Evolutionary conservation across 345 rosid genomes (phyloP), one percentile per base, ranked within the genome.

Genomic region (Kernera saxatilis): DNA sequence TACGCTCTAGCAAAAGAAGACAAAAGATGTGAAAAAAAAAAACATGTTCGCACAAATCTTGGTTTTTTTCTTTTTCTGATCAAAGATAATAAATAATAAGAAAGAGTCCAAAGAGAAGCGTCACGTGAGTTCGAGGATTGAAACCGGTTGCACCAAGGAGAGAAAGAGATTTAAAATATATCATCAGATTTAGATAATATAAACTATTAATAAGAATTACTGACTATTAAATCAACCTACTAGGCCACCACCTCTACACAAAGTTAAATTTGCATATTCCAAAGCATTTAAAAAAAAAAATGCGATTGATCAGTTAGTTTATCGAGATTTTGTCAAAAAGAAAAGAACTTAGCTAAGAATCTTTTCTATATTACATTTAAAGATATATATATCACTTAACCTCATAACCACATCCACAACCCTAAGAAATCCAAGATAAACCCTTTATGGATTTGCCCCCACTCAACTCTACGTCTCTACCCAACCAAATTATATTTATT

Each of bases 41-140:
- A 43, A 72, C 48, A 56, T 46, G 10, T 46, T 46, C 4, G 35
- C 50, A n/a, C 22, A 49, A 49, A 27, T 48, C 15, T 67, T 65
- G 35, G 36, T 48, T 27, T 14, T 50, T 1, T 52, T 32, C 0
- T 13, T 65, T 29, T 18, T 12, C 9, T 64, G 48, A 55, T 73
- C 50, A 55, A 26, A 55, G 49, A 52, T n/a, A n/a, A 43, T 17
- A 54, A 54, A 15, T 55, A 29, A 30, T 53, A 54, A 53, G 55
- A 54, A 43, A 33, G 32, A 26, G 35, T 33, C 33, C 5, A 56
- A 56, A 6, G 33, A 46, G 8, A 58, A 50, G 18, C 40, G 35
- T 75, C 74, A 68, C 74, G 73, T 68, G 78, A 74, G 56, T 51
- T 74, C 26, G 69, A 59, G 48, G 18, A 67, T n/a, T 58, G 9